These are phyloP conservation scores for Marsdenia floribunda DNA, from an alignment of 257 asterid species.

Conservation along the genomic window DNA sequence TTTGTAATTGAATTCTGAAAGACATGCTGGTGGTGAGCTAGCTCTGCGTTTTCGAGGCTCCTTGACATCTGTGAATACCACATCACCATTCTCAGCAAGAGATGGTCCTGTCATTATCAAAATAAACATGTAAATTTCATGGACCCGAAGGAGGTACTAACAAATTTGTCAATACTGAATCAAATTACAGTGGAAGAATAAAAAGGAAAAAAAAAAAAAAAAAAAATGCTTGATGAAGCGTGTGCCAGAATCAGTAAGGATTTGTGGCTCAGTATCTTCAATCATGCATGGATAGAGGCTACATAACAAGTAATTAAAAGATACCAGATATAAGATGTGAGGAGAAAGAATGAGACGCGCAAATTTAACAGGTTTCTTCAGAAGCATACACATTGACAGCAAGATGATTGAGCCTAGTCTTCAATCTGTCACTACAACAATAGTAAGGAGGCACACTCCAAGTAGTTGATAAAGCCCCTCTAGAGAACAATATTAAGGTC, in stretches of 20 bases:
- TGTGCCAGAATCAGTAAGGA: not conserved
- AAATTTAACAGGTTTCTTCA: not conserved
- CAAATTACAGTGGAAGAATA: not conserved
- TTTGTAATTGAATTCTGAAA: slow-evolving; percentile 39
- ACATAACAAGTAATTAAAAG: not conserved
- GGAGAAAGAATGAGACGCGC: not conserved
- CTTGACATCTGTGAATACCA: slow-evolving; percentile 11
- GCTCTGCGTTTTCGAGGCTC: slow-evolving; percentile 13
- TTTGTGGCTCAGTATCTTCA: not conserved
- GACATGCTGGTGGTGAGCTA: slow-evolving; percentile 20
- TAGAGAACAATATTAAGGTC: not conserved
- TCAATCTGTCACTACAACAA: not conserved
- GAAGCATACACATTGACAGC: not conserved
- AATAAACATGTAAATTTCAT: slow-evolving; percentile 6
- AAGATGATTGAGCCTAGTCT: not conserved
- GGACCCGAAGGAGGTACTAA: not conserved
- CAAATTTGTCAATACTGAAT: not conserved
- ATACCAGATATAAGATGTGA: not conserved
- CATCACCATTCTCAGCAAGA: slow-evolving; percentile 17
- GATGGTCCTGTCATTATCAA: slow-evolving; percentile 20
- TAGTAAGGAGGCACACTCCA: not conserved
- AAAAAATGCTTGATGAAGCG: not conserved
- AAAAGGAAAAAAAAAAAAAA: not conserved
- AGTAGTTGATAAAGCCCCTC: not conserved
- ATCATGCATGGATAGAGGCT: not conserved